Evolutionary conservation across 805 yeast genomes (phyloP), one percentile per base, ranked within the genome.

Genomic region (Nakazawaea molendinolei): DNA sequence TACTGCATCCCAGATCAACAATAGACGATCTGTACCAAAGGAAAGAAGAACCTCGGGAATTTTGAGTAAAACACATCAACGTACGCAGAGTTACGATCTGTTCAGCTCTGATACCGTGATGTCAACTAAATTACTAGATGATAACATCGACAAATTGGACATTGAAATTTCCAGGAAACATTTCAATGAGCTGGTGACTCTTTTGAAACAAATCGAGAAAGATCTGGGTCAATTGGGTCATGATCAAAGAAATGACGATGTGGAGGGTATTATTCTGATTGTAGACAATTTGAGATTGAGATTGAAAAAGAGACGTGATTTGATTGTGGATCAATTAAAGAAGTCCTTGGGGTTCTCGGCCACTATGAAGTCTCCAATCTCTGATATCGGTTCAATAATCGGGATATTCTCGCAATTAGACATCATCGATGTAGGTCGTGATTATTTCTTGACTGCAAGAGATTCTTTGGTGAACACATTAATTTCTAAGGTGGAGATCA

Each of bases 91-190:
- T 14, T 57, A 66, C 36, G 81, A 77, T 47, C 46, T 44, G 20
- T 40, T 40, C 17, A 53, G 51, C 16, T 45, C 45, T 19, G 45
- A 47, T 28, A 33, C 33, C 16, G 26, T 38, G 6, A 21, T 19
- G 8, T 27, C 36, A 10, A 47, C 80, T 38, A 70, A 72, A 38
- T 58, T 58, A 21, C 60, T 77, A 10, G 87, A 80, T 47, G 81
- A 77, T 35, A 56, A 64, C 22, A 61, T 83, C 13, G 86, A 82
- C 48, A 86, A 80, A 38, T 65, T 81, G 28, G 92, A 84, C 51
- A 74, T 79, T 10, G 66, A 66, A 37, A 64, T 82, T 18, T 79
- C 85, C 8, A 79, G 81, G 47, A 69, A 73, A 36, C 66, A 69
- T 38, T 79, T 69, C 47, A 52, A 55, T 5, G 61, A 53, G 9